Conservation (phyloP, 805 yeast genomes). For the fission yeast (Schizosaccharomyces pombe) region DNA sequence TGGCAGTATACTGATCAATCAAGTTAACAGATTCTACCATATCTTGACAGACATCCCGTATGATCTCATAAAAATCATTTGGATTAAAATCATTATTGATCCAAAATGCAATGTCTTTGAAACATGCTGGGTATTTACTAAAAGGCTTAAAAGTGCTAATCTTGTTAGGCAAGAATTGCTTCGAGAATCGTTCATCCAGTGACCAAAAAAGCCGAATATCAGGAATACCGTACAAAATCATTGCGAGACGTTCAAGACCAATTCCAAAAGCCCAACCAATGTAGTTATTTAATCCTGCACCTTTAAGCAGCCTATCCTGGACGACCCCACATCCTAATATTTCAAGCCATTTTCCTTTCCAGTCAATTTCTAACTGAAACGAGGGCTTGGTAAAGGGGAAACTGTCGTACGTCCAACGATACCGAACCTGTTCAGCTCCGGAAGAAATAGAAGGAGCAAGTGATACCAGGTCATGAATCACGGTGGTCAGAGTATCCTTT, state of each 20-base stretch:
- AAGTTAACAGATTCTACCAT: slow-evolving; percentile 64
- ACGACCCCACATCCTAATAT: slow-evolving; percentile 92
- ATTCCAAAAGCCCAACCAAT: slow-evolving; percentile 96
- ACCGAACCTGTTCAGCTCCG: slow-evolving; percentile 53
- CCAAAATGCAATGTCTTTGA: slow-evolving; percentile 86
- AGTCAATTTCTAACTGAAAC: slow-evolving; percentile 96
- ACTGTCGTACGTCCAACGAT: slow-evolving; percentile 84
- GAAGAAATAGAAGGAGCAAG: slow-evolving; percentile 30
- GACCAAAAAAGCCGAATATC: slow-evolving; percentile 91
- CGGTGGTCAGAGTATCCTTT: slow-evolving; percentile 61
- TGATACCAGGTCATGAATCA: slow-evolving; percentile 32
- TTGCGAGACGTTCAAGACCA: slow-evolving; percentile 85
- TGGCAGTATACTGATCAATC: slow-evolving; percentile 63
- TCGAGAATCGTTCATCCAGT: slow-evolving; percentile 45
- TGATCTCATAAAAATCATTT: slow-evolving; percentile 84
- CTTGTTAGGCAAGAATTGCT: slow-evolving; percentile 42
- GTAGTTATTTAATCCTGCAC: slow-evolving; percentile 37
- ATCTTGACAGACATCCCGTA: slow-evolving; percentile 61
- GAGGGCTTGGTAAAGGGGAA: slow-evolving; percentile 98
- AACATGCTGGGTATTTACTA: slow-evolving; percentile 72
- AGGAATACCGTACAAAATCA: slow-evolving; percentile 85
- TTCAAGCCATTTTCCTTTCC: slow-evolving; percentile 96
- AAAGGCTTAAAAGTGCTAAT: slow-evolving; percentile 64
- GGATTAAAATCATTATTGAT: slow-evolving; percentile 42
- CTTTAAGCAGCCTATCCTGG: slow-evolving; percentile 47